Evolutionary conservation across 164 flowering plant genomes (phyloP).

Genomic region (Saururus chinensis): DNA sequence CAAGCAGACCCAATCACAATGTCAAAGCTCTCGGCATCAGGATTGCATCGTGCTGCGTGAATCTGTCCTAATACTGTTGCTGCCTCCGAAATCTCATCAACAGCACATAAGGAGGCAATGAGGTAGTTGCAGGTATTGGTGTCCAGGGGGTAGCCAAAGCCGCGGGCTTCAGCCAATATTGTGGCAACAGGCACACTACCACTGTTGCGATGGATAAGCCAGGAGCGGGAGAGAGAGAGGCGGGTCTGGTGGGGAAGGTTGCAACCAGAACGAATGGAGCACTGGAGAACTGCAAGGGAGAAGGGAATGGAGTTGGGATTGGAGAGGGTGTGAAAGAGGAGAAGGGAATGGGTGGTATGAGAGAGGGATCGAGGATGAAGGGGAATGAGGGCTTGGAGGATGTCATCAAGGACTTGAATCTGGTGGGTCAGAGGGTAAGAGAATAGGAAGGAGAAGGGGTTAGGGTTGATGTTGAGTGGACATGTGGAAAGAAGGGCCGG

Average conservation of each 20-base stretch:
- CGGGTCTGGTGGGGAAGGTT: slow-evolving; percentile 48
- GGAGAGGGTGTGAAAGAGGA: slow-evolving; percentile 49
- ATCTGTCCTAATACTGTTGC: slow-evolving; percentile 39
- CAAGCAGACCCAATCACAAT: slow-evolving; percentile 37
- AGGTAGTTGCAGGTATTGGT: slow-evolving; percentile 57
- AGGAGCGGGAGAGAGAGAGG: slow-evolving; percentile 52
- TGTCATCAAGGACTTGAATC: slow-evolving; percentile 46
- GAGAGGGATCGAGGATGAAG: slow-evolving; percentile 49
- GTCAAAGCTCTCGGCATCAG: slow-evolving; percentile 57
- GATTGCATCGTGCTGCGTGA: too few relatives aligned
- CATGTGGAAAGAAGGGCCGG: slow-evolving; percentile 28
- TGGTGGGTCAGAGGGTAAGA: slow-evolving; percentile 19
- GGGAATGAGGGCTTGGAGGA: slow-evolving; percentile 47
- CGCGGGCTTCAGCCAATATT: slow-evolving; percentile 39
- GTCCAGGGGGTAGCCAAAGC: slow-evolving; percentile 56
- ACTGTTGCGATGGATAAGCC: slow-evolving; percentile 28
- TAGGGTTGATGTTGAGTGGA: slow-evolving; percentile 17
- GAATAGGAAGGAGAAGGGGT: slow-evolving; percentile 62
- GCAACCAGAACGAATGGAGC: slow-evolving; percentile 60
- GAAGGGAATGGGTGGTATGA: slow-evolving; percentile 24
- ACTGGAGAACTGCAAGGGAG: slow-evolving; percentile 55
- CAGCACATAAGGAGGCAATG: slow-evolving; percentile 48
- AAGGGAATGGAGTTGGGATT: slow-evolving; percentile 48
- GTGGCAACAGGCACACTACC: slow-evolving; percentile 17
- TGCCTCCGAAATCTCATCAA: slow-evolving; percentile 49